These are phyloP conservation scores for Penicillium sp. DNA, from an alignment of 2,329 filamentous ascomycete species.

Conservation along the genomic window DNA sequence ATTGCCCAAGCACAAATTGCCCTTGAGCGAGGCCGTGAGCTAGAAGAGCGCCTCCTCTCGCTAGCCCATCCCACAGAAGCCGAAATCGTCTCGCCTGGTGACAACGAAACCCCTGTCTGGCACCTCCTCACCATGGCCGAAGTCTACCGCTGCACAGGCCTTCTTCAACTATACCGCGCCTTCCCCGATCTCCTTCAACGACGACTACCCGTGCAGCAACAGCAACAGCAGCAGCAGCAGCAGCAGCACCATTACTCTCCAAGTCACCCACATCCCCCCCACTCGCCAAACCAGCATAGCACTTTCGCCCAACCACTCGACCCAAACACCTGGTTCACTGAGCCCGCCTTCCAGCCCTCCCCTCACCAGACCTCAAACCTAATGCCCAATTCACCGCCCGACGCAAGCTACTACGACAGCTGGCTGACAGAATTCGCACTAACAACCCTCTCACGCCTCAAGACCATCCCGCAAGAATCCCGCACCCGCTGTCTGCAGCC, in stretches of 20 bases:
- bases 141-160: conserved; percentile 57
- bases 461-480: conserved; percentile 57
- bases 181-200: conserved; percentile 58
- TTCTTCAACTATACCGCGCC: conserved; percentile 60
- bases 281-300: conserved; percentile 17
- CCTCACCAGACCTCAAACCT: conserved; percentile 18
- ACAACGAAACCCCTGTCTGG: conserved; percentile 57
- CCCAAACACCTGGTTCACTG: conserved; percentile 28
- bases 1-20: conserved; percentile 39
- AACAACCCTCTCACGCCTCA: conserved; percentile 55
- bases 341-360: conserved; percentile 18
- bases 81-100: conserved; percentile 57
- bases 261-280: conserved; percentile 3
- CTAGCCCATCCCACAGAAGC: conserved; percentile 53
- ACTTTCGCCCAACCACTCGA: conserved; percentile 32
- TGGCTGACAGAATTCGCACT: conserved; percentile 59
- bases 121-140: conserved; percentile 60
- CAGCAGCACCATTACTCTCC: conserved; percentile 10
- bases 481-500: conserved; percentile 60
- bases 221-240: too few species aligned
- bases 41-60: conserved; percentile 55
- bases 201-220: conserved; percentile 39
- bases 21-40: conserved; percentile 41
- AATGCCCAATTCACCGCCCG: conserved; percentile 29
- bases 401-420: conserved; percentile 28